Percentiles rank a stretch among this genome's conserved stretches.
phyloP scores from a whole-genome alignment of 1,284 basidiomycete species.

The Xerocomus amazonicus region DNA sequence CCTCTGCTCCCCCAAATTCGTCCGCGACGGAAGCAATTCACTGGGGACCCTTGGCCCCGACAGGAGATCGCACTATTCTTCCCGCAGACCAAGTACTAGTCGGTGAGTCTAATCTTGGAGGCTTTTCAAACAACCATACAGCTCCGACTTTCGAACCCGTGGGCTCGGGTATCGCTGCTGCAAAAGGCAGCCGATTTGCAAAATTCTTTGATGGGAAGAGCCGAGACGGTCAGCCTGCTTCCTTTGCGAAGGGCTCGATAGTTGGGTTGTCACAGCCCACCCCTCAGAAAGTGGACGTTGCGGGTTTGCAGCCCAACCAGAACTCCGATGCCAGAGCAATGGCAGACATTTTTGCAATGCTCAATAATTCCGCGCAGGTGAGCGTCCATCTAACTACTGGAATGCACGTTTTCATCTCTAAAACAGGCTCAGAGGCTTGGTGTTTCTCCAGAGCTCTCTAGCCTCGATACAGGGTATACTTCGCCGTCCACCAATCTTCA shows the following conservation, averaged over 20 bases:
- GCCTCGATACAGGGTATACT: conserved; percentile 25
- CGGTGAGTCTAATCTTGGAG: conserved; percentile 18
- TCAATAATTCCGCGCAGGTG: conserved; percentile 34
- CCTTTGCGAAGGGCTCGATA: conserved; percentile 39
- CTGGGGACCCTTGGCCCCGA: conserved; percentile 27
- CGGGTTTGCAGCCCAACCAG: conserved; percentile 34
- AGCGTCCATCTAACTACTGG: conserved; percentile 2
- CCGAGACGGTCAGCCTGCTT: conserved; percentile 40
- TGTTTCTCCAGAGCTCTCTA: conserved; percentile 21
- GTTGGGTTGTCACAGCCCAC: conserved; percentile 43
- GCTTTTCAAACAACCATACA: conserved; percentile 20
- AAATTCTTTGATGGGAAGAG: conserved; percentile 78
- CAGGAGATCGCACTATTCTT: conserved; percentile 24
- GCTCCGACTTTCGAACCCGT: conserved; percentile 32
- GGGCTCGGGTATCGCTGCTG: conserved; percentile 41
- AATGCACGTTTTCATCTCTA: conserved; percentile 2
- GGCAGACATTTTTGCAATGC: conserved; percentile 66
- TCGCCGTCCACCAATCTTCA: conserved; percentile 24
- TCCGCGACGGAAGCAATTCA: conserved; percentile 35
- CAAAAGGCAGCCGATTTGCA: conserved; percentile 75
- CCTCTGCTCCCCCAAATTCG: conserved; percentile 19
- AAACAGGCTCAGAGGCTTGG: conserved; percentile 30
- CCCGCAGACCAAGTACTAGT: conserved; percentile 22
- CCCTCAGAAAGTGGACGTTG: conserved; percentile 45
- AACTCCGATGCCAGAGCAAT: conserved; percentile 54